Percentiles rank a stretch among this genome's conserved stretches.
These are phyloP conservation scores for Suillus decipiens DNA, from an alignment of 768 basidiomycete genomes.

Conservation along the genomic window DNA sequence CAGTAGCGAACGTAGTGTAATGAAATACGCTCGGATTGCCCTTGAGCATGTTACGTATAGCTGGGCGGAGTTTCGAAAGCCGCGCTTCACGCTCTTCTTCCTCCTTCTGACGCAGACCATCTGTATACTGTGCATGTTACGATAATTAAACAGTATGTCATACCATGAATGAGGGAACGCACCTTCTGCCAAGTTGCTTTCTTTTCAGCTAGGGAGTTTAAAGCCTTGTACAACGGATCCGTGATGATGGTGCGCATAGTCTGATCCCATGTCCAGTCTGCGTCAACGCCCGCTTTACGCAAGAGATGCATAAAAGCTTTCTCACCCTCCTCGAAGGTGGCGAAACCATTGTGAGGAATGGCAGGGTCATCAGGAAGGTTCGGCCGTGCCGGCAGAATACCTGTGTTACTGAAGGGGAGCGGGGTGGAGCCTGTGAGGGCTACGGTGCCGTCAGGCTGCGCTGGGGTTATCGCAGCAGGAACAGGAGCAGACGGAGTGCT, in stretches of 20 bases:
- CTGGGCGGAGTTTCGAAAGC: conserved; percentile 83
- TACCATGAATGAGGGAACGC: conserved; percentile 20
- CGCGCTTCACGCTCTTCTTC: conserved; percentile 84
- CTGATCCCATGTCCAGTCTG: conserved; percentile 96
- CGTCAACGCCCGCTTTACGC: conserved; percentile 86
- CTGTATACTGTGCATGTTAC: conserved; percentile 57
- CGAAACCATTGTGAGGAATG: conserved; percentile 88
- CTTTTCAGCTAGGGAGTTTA: conserved; percentile 92
- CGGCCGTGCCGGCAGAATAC: conserved; percentile 70
- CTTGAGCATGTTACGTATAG: conserved; percentile 81
- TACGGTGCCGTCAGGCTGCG: conserved; percentile 42
- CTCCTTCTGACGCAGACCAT: conserved; percentile 75
- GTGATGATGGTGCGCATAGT: conserved; percentile 98
- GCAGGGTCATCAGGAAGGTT: conserved; percentile 85
- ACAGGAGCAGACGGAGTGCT: conserved; percentile 42
- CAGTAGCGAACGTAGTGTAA: conserved; percentile 89
- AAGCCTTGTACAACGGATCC: conserved; percentile 93
- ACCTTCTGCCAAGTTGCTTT: conserved; percentile 95
- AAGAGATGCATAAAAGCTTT: conserved; percentile 92
- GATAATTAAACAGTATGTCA: not conserved
- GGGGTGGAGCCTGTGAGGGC: conserved; percentile 52
- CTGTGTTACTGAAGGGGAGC: conserved; percentile 60
- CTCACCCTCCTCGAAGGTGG: conserved; percentile 86
- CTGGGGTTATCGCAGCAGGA: conserved; percentile 49
- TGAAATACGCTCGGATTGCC: conserved; percentile 88